Evolutionary conservation across 352 stramenopile species (phyloP).

Genomic region (Pythium volutum): DNA sequence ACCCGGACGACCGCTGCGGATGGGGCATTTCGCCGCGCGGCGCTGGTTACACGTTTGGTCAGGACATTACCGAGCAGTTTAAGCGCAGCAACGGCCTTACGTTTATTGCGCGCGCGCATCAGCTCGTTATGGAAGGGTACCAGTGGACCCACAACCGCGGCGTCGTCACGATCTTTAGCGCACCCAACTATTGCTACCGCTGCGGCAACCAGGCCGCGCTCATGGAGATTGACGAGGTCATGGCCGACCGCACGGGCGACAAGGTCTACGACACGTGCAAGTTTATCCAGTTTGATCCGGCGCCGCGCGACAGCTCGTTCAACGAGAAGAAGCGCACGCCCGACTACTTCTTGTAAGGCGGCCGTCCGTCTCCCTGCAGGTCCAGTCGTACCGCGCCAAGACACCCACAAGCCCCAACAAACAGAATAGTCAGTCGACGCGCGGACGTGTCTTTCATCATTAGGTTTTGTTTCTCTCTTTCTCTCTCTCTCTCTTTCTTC

Average conservation of each 20-base stretch:
- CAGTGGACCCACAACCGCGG: conserved; percentile 91
- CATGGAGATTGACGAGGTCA: conserved; percentile 94
- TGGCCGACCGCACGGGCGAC: conserved; percentile 81
- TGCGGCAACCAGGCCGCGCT: conserved; percentile 98
- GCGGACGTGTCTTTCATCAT: no score
- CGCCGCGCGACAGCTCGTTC: conserved; percentile 88
- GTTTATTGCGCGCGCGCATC: conserved; percentile 93
- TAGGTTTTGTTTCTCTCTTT: background rate
- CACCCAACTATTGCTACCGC: conserved; percentile 99
- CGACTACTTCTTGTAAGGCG: conserved; percentile 89
- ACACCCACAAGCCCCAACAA: no score
- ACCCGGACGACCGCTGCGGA: conserved; percentile 93
- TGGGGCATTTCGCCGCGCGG: conserved; percentile 95
- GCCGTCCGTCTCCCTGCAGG: background rate
- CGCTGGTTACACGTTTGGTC: conserved; percentile 92
- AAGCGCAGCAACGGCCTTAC: conserved; percentile 93
- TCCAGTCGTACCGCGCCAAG: background rate
- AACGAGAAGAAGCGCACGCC: conserved; percentile 91
- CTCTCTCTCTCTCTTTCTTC: background rate
- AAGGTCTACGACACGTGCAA: conserved; percentile 92
- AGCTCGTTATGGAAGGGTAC: conserved; percentile 93
- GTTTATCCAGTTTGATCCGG: conserved; percentile 91
- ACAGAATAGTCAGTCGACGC: background rate
- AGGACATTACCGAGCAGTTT: conserved; percentile 92
- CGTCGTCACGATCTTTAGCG: conserved; percentile 98